Evolutionary conservation across 495 filamentous ascomycete species (phyloP), one percentile per base, ranked within the genome.

Genomic region (Neurospora sp.): DNA sequence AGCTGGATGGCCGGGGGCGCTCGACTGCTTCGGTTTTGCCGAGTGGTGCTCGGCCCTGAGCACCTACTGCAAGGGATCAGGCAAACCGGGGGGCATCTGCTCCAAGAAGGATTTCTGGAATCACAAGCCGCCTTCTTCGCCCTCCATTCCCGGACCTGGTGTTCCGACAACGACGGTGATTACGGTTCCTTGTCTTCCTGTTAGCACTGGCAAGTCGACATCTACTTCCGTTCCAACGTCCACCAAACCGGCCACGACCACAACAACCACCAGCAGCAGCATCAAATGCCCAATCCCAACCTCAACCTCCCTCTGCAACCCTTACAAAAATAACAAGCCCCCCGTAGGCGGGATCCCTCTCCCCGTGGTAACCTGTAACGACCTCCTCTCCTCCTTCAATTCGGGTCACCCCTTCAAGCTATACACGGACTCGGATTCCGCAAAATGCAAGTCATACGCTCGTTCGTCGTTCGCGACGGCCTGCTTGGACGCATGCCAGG

Each of bases 331-430:
- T 79, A 59, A 66, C 9, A 38, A 70, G 39, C 77, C 80, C 34
- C 84, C 85, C n/a, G 83, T 86, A n/a, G 86, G 84, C 71, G 80
- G 78, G 70, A 86, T 87, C 40, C 77, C 76, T 10, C 77, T 85
- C 8, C 86, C 85, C 34, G 76, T 83, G 59, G 78, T 87, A 9
- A 87, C 84, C 19, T 87, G 86, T 81, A 87, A 87, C 80, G 84
- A 87, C 71, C 70, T 84, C 19, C 43, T 69, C 34, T 19, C 74
- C 0, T 62, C 71, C 40, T 66, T 31, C 1, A 1, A 2, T 6
- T 66, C 54, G 28, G 54, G 54, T 19, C 80, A 83, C 72, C 79
- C 79, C 42, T 86, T 86, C 81, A 87, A 87, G 78, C 75, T 82
- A 15, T 87, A 86, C 81, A 81, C 75, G 17, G 71, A 78, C 70